Evolutionary conservation across 2,329 filamentous ascomycete species (phyloP).

Genomic region (Trichoderma sp.): DNA sequence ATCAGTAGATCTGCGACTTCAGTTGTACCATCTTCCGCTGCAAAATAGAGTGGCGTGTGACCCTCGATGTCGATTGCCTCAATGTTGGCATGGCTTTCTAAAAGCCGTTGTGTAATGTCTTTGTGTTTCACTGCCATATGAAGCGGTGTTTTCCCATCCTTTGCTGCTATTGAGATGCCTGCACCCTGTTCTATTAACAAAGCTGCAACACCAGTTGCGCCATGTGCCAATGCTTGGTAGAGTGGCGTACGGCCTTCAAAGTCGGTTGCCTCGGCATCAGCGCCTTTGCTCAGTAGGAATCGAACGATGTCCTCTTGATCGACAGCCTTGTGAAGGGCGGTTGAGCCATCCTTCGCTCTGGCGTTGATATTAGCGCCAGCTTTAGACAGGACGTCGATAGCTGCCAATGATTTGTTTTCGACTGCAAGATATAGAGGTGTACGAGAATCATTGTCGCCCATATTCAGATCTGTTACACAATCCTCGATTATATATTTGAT

Average conservation of each 20-base stretch:
- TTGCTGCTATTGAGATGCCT: neutral
- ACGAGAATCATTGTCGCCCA: neutral
- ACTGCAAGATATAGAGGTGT: constrained; percentile 4
- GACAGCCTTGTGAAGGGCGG: neutral
- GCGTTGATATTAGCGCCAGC: neutral
- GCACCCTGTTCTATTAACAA: neutral
- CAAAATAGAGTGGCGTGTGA: neutral
- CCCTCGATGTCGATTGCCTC: neutral
- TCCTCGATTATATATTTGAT: neutral
- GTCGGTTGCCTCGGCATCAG: neutral
- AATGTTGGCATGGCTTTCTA: neutral
- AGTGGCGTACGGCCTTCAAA: neutral
- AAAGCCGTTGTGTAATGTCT: neutral
- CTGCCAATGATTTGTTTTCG: neutral
- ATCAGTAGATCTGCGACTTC: neutral
- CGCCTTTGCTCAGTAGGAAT: neutral
- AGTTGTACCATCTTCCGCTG: neutral
- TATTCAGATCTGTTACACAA: neutral
- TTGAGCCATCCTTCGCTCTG: neutral
- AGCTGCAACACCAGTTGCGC: neutral
- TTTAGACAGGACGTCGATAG: fast-evolving
- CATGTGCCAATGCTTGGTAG: neutral
- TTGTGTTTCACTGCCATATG: neutral
- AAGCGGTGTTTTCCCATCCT: neutral
- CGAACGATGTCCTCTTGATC: neutral